Conservation (phyloP, 169 alveolate genomes). For the Eimeria brunetti region DNA sequence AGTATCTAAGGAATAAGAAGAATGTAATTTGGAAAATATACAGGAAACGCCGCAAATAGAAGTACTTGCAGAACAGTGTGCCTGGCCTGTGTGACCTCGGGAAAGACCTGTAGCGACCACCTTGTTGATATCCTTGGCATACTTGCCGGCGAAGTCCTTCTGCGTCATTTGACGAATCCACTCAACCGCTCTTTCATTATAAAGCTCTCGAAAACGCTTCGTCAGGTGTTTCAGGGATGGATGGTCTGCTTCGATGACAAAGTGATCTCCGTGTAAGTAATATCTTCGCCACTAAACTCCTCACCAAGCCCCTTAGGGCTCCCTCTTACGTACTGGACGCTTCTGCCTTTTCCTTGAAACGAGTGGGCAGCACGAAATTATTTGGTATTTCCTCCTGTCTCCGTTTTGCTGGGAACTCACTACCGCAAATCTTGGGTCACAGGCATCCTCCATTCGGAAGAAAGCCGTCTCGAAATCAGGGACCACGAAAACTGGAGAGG, state of each 20-base stretch:
- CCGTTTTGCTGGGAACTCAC: too few relatives aligned
- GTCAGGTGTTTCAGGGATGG: neutral
- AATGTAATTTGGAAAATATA: neutral
- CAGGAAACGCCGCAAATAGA: neutral
- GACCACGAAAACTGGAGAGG: too few relatives aligned
- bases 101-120: neutral
- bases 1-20: neutral
- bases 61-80: neutral
- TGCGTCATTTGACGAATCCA: neutral
- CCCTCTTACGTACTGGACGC: neutral
- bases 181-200: neutral
- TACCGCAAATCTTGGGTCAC: too few relatives aligned
- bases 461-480: too few relatives aligned
- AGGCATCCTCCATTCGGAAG: too few relatives aligned
- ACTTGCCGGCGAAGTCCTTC: neutral
- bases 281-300: neutral
- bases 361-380: too few relatives aligned
- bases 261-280: neutral
- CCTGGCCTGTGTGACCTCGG: neutral
- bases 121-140: neutral
- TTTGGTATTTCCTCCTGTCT: too few relatives aligned
- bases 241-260: neutral
- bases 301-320: neutral
- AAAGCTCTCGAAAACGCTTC: neutral
- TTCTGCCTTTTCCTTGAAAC: neutral